Percentiles rank a stretch among this genome's conserved stretches.
phyloP scores from a whole-genome alignment of 2,329 filamentous ascomycete genomes.

The Trichoderma sp. region DNA sequence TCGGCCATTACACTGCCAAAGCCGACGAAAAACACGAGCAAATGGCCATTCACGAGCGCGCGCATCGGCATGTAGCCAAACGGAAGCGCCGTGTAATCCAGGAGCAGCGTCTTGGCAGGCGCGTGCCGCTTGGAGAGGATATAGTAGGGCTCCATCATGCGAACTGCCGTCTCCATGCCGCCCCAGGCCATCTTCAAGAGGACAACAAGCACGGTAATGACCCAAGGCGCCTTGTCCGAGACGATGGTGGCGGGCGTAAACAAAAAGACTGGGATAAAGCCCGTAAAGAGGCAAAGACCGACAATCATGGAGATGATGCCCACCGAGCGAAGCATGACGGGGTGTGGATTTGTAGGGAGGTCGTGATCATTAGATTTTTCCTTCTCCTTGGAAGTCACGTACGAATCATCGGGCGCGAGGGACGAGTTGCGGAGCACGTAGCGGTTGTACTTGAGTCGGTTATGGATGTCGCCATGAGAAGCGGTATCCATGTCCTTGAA shows the following conservation, averaged over 20 bases:
- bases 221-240: slow-evolving; percentile 64
- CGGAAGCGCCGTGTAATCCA: slow-evolving; percentile 73
- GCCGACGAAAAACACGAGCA: slow-evolving; percentile 67
- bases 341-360: slow-evolving; percentile 63
- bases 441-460: slow-evolving; percentile 63
- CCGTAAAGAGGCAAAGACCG: slow-evolving; percentile 57
- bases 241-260: slow-evolving; percentile 58
- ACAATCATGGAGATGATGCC: slow-evolving; percentile 63
- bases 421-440: slow-evolving; percentile 72
- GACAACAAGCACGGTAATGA: slow-evolving; percentile 66
- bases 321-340: slow-evolving; percentile 64
- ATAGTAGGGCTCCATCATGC: slow-evolving; percentile 75
- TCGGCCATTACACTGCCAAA: slow-evolving; percentile 73
- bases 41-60: slow-evolving; percentile 64
- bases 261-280: slow-evolving; percentile 61
- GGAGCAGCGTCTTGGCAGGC: slow-evolving; percentile 63
- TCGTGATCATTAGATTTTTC: slow-evolving; percentile 52
- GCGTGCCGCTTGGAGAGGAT: slow-evolving; percentile 67
- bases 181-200: slow-evolving; percentile 69
- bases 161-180: slow-evolving; percentile 67
- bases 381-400: slow-evolving; percentile 44
- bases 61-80: slow-evolving; percentile 65
- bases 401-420: slow-evolving; percentile 63
- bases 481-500: slow-evolving; percentile 72
- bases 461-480: slow-evolving; percentile 66